Conservation (phyloP, 2,329 filamentous ascomycete species). For the Alternaria tenuissima region DNA sequence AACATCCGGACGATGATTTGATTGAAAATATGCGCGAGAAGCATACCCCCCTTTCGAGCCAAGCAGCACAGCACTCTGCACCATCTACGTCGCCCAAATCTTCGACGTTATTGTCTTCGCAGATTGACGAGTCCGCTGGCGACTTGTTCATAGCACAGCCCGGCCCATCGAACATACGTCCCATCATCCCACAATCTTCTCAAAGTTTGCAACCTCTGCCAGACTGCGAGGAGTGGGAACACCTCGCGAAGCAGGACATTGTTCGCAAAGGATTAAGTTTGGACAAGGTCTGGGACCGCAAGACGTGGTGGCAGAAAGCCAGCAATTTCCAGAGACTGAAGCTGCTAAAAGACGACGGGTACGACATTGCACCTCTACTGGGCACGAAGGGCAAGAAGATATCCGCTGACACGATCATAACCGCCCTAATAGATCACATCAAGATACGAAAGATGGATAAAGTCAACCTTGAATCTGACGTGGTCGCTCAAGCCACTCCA, state of each 20-base stretch:
- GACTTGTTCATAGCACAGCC: neutral
- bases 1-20: neutral
- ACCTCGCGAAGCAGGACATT: constrained; percentile 1
- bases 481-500: neutral
- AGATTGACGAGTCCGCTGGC: neutral
- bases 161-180: neutral
- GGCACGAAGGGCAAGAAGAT: neutral
- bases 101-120: neutral
- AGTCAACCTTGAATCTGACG: neutral
- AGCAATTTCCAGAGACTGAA: constrained; percentile 14
- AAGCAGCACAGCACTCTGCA: neutral
- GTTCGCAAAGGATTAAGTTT: constrained; percentile 1
- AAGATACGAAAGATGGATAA: neutral
- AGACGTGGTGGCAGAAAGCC: constrained; percentile 22
- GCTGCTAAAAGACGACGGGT: constrained; percentile 22
- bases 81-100: too few species aligned
- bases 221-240: constrained; percentile 4
- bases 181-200: neutral
- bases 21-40: constrained; percentile 2
- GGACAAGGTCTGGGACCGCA: constrained; percentile 8
- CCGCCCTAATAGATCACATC: constrained; percentile 8
- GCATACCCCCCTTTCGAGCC: neutral
- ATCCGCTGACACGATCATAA: constrained; percentile 5
- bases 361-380: constrained; percentile 11
- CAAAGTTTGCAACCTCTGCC: neutral